These are phyloP conservation scores for Neophaeococcomyces aloes DNA, from an alignment of 2,329 filamentous ascomycete species.

Conservation along the genomic window DNA sequence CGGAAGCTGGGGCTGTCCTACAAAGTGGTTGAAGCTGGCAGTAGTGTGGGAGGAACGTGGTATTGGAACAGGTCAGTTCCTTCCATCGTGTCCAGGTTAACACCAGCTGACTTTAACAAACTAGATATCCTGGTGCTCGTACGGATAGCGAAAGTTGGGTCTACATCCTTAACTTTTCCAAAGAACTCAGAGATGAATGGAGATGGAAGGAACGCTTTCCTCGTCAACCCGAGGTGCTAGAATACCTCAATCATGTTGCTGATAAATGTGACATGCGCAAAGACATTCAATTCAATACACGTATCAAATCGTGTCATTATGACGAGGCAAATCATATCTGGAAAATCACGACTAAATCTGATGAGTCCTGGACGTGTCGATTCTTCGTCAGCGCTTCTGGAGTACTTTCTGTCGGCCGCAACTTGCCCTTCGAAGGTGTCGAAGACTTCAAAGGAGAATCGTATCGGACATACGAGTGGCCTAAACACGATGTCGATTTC, in stretches of 20 bases:
- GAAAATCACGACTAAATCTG: background rate
- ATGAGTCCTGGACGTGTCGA: background rate
- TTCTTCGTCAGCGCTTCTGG: constrained; percentile 29
- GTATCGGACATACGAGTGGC: constrained; percentile 52
- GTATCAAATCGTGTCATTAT: constrained; percentile 21
- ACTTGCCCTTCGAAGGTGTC: constrained; percentile 51
- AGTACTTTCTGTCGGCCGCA: constrained; percentile 43
- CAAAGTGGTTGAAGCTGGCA: constrained; percentile 40
- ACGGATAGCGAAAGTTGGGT: constrained; percentile 32
- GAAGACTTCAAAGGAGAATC: constrained; percentile 46
- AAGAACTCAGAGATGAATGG: constrained; percentile 33
- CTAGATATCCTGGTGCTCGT: constrained; percentile 33
- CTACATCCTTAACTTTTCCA: constrained; percentile 39
- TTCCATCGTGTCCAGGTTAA: too few relatives aligned
- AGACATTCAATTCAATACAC: constrained; percentile 15
- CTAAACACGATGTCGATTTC: constrained; percentile 36
- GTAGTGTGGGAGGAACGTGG: constrained; percentile 28
- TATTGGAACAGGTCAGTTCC: constrained; percentile 24
- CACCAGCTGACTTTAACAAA: too few relatives aligned
- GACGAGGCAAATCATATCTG: constrained; percentile 3
- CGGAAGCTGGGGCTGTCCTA: constrained; percentile 40
- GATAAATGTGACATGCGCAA: constrained; percentile 7
- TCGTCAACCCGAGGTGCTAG: constrained; percentile 11
- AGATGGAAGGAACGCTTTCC: constrained; percentile 15
- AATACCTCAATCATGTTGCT: constrained; percentile 14